Evolutionary conservation across 768 basidiomycete genomes (phyloP).

Genomic region (Mycena floridula): DNA sequence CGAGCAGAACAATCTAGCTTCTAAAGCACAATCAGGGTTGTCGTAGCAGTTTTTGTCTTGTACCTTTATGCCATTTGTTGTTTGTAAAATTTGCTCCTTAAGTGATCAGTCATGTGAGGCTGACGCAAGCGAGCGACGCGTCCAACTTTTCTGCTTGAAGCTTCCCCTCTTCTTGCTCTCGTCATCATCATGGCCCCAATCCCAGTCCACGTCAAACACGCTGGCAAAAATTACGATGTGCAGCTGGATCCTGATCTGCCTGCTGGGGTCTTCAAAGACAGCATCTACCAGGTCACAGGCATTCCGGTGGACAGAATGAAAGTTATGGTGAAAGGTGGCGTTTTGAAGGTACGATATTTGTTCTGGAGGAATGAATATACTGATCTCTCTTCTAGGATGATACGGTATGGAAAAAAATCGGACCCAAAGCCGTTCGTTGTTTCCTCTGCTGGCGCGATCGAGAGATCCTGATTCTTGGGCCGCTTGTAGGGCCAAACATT

Average conservation of each 20-base stretch:
- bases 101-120: no score
- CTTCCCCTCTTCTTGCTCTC: conserved; percentile 2
- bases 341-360: conserved; percentile 65
- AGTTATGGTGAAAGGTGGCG: conserved; percentile 90
- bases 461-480: conserved; percentile 3
- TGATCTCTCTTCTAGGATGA: conserved; percentile 56
- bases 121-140: not conserved
- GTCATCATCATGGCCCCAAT: conserved; percentile 51
- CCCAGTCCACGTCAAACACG: conserved; percentile 83
- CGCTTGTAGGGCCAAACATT: conserved; percentile 74
- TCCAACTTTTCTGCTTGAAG: not conserved
- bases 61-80: no score
- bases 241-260: conserved; percentile 68
- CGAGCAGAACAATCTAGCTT: no score
- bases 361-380: not conserved
- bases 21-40: no score
- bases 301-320: conserved; percentile 93
- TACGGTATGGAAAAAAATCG: conserved; percentile 78
- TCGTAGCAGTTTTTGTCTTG: no score
- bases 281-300: conserved; percentile 75
- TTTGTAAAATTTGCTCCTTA: no score
- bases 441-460: not conserved
- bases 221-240: conserved; percentile 72
- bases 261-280: conserved; percentile 73
- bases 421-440: conserved; percentile 72